Conservation (phyloP, 2,329 filamentous ascomycete species). For the Cercospora brassicicola region DNA sequence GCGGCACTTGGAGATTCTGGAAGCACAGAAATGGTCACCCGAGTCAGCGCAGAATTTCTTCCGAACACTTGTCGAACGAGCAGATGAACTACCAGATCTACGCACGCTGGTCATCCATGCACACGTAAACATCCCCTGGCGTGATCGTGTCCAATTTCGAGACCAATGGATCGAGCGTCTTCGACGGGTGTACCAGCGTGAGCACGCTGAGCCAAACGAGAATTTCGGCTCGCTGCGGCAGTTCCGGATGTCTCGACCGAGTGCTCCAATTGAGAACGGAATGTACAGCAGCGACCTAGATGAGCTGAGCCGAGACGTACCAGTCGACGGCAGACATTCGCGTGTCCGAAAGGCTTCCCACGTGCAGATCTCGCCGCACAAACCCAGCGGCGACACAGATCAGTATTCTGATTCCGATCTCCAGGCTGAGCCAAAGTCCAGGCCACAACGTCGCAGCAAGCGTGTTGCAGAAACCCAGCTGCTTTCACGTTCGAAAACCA, state of each 20-base stretch:
- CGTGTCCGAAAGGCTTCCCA: conserved; percentile 27
- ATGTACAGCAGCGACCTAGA: conserved; percentile 12
- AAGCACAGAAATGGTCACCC: conserved; percentile 72
- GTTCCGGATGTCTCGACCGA: conserved; percentile 45
- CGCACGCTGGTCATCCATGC: conserved; percentile 71
- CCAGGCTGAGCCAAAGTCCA: conserved; percentile 12
- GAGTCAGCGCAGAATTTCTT: conserved; percentile 75
- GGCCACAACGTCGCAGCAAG: conserved; percentile 34
- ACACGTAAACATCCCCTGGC: conserved; percentile 77
- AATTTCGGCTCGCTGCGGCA: conserved; percentile 47
- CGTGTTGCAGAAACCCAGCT: conserved; percentile 32
- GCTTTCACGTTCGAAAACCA: conserved; percentile 24
- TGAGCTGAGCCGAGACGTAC: conserved; percentile 16
- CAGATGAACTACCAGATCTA: conserved; percentile 64
- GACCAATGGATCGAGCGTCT: conserved; percentile 74
- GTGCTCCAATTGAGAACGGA: conserved; percentile 12
- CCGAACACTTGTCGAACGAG: conserved; percentile 71
- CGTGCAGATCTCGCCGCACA: conserved; percentile 32
- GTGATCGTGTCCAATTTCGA: conserved; percentile 75
- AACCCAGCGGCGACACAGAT: conserved; percentile 30
- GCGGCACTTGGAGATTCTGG: conserved; percentile 69
- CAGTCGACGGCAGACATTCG: conserved; percentile 16
- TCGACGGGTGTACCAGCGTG: conserved; percentile 63
- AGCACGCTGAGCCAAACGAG: conserved; percentile 46
- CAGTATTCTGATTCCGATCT: conserved; percentile 27